phyloP scores from a whole-genome alignment of 2,329 filamentous ascomycete genomes.

The Aspergillus jensenii region DNA sequence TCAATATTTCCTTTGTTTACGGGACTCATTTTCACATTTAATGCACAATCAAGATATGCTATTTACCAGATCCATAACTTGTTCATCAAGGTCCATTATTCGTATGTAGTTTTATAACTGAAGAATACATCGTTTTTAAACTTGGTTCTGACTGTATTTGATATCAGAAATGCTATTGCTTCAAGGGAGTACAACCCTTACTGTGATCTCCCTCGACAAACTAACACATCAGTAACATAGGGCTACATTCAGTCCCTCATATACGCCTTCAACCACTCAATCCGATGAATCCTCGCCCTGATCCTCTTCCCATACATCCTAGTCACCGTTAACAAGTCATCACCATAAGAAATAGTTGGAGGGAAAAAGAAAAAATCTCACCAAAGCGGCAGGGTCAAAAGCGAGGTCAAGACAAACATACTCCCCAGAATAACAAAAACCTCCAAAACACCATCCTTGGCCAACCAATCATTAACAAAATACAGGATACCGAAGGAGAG shows the following conservation, averaged over 20 bases:
- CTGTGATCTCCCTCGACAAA: no score
- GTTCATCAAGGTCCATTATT: no score
- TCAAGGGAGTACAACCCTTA: no score
- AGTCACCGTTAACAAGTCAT: not conserved
- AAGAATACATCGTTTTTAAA: no score
- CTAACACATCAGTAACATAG: no score
- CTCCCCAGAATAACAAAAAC: not conserved
- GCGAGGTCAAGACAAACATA: not conserved
- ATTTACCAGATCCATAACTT: no score
- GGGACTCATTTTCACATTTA: no score
- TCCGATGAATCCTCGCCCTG: not conserved
- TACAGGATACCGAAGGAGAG: not conserved
- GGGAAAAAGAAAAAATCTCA: not conserved
- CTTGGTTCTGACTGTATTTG: no score
- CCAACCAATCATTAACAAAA: not conserved
- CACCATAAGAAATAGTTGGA: not conserved
- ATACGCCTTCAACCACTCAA: not conserved
- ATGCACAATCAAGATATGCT: no score
- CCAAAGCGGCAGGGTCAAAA: not conserved
- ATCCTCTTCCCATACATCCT: not conserved
- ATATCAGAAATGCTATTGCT: no score
- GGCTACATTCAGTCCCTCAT: not conserved
- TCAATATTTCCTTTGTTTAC: slow-evolving; percentile 2
- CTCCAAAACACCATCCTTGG: not conserved
- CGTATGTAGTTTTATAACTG: no score